Evolutionary conservation across 176 grass and related monocot species (phyloP).

Genomic region (Dactylis glomerata): DNA sequence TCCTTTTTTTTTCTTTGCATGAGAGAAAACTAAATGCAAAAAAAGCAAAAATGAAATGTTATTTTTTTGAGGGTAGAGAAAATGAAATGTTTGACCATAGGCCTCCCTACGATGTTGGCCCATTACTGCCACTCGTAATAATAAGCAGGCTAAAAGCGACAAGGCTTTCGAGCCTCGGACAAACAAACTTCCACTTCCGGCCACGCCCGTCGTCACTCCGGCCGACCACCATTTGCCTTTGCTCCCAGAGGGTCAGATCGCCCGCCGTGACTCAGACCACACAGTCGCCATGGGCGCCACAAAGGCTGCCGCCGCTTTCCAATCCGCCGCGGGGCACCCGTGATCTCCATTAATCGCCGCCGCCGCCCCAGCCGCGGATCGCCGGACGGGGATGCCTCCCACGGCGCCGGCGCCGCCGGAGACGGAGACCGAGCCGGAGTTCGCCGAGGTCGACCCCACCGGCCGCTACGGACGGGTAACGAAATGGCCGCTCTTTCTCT

Average conservation of each 20-base stretch:
- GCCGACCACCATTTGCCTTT: background rate
- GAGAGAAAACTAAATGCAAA: too few relatives aligned
- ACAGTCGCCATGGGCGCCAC: background rate
- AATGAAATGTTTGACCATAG: background rate
- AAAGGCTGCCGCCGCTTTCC: constrained; percentile 34
- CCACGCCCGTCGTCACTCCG: background rate
- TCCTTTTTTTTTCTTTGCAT: too few relatives aligned
- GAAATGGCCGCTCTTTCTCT: background rate
- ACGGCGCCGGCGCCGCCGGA: constrained; percentile 28
- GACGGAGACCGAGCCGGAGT: constrained; percentile 40
- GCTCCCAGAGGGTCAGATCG: background rate
- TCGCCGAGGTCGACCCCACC: constrained; percentile 75
- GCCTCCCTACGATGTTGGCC: background rate
- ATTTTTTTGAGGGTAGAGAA: too few relatives aligned
- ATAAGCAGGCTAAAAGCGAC: background rate
- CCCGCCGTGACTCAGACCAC: background rate
- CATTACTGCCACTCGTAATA: background rate
- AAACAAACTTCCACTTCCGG: background rate
- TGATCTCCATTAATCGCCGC: constrained; percentile 33
- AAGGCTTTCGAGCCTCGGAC: background rate
- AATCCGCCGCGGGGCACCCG: constrained; percentile 19
- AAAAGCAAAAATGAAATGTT: too few relatives aligned
- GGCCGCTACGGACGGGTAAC: constrained; percentile 71
- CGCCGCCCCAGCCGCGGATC: background rate
- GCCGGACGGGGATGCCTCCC: constrained; percentile 24